phyloP scores from a whole-genome alignment of 1,139 yeast genomes.

The Candida anutae region DNA sequence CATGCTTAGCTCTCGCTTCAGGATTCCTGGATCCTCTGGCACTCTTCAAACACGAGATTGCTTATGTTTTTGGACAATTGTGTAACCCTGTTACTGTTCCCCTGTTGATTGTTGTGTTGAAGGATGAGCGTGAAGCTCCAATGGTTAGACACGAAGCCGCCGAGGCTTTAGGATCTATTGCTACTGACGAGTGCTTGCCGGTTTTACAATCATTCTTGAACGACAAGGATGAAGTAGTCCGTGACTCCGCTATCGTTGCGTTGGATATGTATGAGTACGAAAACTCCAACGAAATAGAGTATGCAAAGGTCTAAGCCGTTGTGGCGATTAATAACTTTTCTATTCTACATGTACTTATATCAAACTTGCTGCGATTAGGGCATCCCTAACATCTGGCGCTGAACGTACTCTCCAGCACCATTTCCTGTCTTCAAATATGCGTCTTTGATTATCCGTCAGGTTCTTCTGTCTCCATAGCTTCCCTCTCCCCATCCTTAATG shows the following conservation, averaged over 20 bases:
- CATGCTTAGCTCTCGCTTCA: conserved; percentile 82
- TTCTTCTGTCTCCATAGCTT: too few species aligned
- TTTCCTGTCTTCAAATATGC: too few species aligned
- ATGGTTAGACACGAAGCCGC: conserved; percentile 99
- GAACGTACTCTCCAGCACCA: too few species aligned
- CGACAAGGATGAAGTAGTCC: conserved; percentile 82
- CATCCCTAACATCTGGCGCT: too few species aligned
- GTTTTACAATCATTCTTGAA: conserved; percentile 69
- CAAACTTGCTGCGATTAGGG: too few species aligned
- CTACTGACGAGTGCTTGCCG: conserved; percentile 93
- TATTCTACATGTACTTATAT: too few species aligned
- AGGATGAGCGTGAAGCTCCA: conserved; percentile 75
- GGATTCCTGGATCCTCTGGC: conserved; percentile 92
- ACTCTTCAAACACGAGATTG: conserved; percentile 93
- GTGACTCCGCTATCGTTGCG: conserved; percentile 95
- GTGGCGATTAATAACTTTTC: background rate
- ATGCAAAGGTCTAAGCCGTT: conserved; percentile 42
- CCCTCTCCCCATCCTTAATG: too few species aligned
- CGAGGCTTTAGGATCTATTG: conserved; percentile 95
- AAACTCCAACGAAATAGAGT: conserved; percentile 77
- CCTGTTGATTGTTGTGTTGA: conserved; percentile 71
- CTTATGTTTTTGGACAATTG: conserved; percentile 95
- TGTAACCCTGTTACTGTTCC: conserved; percentile 94
- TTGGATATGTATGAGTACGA: conserved; percentile 97
- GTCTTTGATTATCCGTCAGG: too few species aligned